Base-by-base conservation (phyloP, 225 moss, liverwort and hornwort genomes). In the Rhytidiadelphus loreus region DNA sequence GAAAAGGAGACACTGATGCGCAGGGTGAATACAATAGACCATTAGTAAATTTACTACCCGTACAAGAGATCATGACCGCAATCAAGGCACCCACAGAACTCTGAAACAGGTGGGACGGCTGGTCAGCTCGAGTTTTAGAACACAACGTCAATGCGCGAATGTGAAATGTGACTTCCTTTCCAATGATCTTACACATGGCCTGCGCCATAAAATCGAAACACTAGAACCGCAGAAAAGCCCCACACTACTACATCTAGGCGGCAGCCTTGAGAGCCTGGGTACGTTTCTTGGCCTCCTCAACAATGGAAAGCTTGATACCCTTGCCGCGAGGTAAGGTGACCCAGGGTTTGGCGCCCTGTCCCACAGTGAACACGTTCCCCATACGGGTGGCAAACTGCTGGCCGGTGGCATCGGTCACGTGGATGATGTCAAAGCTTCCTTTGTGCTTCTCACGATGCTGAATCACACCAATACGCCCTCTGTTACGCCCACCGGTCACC, bases 361-460 rank as follows among this genome's bases (percentile, higher is more conserved):
- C 97, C 25, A 98, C 96, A 4, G 96, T 96, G 89, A 90, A 98
- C 90, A 98, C 97, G 52, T 98, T 98, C 26, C 95, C 97, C 97
- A 98, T 91, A 29, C 97, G 96, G 14, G 97, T 98, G 19, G 97
- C 97, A 81, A 98, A 98, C 63, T 96, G 95, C 89, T 96, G 95
- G 12, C 96, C 97, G 32, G 92, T 94, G 37, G 95, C 29, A 74
- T 98, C 97, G 13, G 92, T 94, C 83, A 98, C 94, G 63, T 98
- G 97, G 83, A 98, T 96, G 82, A 98, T 98, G 76, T 98, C 96
- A 48, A 98, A 98, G 78, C 97, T 98, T 30, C 97, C 97, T 92
- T 96, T 98, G 85, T 98, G 97, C 94, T 98, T 98, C 89, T 98
- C 97, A 76, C 97, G 93, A 85, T 98, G 96, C 90, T 98, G 96